Evolutionary conservation across 495 filamentous ascomycete genomes (phyloP).

Genomic region (Lophiostoma macrostomum): DNA sequence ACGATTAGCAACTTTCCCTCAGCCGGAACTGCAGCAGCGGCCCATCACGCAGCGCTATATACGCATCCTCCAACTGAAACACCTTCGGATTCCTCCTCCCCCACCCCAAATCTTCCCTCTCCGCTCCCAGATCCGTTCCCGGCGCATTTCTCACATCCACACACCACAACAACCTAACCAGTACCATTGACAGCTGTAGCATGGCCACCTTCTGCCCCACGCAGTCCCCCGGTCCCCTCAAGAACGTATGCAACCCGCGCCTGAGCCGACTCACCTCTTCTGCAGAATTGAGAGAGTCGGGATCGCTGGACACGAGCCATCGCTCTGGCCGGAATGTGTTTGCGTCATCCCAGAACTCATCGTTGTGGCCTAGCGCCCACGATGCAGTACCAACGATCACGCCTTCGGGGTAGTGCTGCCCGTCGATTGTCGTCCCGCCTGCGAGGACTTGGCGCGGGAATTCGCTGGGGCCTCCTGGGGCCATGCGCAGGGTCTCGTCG

Average conservation of each 20-base stretch:
- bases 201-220: slow-evolving; percentile 52
- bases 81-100: background rate
- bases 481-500: slow-evolving; percentile 65
- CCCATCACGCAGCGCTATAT: slow-evolving; percentile 4
- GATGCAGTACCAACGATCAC: slow-evolving; percentile 33
- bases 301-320: slow-evolving; percentile 28
- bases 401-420: slow-evolving; percentile 49
- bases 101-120: background rate
- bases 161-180: background rate
- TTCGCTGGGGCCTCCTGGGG: slow-evolving; percentile 58
- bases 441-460: slow-evolving; percentile 59
- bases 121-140: background rate
- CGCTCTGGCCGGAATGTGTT: slow-evolving; percentile 26
- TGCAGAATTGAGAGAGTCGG: slow-evolving; percentile 18
- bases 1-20: too few species aligned
- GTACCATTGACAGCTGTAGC: slow-evolving; percentile 38
- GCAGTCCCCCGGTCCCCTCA: slow-evolving; percentile 49
- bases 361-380: slow-evolving; percentile 22
- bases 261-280: slow-evolving; percentile 2
- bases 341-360: slow-evolving; percentile 17
- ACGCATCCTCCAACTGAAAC: slow-evolving; percentile 6
- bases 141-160: background rate
- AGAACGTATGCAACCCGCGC: slow-evolving; percentile 37
- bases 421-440: slow-evolving; percentile 56
- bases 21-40: slow-evolving; percentile 1